Evolutionary conservation across 2,329 filamentous ascomycete species (phyloP), one percentile per base, ranked within the genome.

Genomic region (Diaporthe citriasiana): DNA sequence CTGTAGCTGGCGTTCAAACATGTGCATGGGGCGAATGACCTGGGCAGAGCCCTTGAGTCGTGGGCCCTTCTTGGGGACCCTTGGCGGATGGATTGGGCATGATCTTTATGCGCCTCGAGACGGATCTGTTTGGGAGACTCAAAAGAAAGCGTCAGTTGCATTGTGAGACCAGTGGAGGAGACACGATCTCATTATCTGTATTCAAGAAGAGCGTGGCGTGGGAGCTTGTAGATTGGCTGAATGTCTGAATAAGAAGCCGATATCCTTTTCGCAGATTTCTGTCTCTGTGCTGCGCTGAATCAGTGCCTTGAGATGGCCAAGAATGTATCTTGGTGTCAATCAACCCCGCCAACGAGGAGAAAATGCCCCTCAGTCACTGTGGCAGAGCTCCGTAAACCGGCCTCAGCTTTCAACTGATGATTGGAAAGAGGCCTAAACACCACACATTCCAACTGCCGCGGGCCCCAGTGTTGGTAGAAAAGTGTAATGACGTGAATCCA

Each of bases 1-100:
- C 42, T 35, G 51, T 70, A 5, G 22, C 2, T 47, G 51, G 51
- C 68, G 63, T 68, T 68, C 47, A 30, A 53, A 19, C 22, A 53
- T 50, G 42, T 33, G 59, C 56, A 65, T 53, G 47, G 47, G 56
- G 25, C 25, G 25, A 22, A 13, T 47, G 40, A 40, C 47, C 25
- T 53, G 70, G 70, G 56, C 35, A 55, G 56, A 63, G 45, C 47
- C 45, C 35, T 63, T 15, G 45, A 38, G 42, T 71, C 70, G 56
- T 47, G 66, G 66, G 27, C 22, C 50, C 7, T n/a, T 30, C 15
- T 45, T 8, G 59, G 40, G 27, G 27, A 17, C 25, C 40, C 59
- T 63, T 63, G 59, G 57, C 57, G 63, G 63, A 38, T 7, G 63
- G 47, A 68, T 68, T 27, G 45, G 47, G 63, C 63, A 68, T 68